Conservation (phyloP, 163 green algal species). For the Coccomyxa subellipsoidea region DNA sequence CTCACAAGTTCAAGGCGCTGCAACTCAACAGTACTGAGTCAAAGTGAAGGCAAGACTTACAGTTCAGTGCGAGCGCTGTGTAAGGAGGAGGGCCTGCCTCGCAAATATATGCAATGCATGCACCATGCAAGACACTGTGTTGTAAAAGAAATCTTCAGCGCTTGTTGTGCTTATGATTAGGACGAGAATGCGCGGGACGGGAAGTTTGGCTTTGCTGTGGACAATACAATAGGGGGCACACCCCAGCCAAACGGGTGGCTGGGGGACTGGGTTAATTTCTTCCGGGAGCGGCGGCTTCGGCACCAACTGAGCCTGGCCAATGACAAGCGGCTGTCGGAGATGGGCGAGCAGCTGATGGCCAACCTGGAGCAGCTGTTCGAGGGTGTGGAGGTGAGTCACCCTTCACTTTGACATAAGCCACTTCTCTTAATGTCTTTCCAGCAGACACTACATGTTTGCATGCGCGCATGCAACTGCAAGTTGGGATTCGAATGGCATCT, state of each 20-base stretch:
- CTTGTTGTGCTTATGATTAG: too few species aligned
- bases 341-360: slow-evolving; percentile 61
- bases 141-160: too few species aligned
- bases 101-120: too few species aligned
- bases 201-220: slow-evolving; percentile 89
- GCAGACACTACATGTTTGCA: not conserved
- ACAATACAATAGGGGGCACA: slow-evolving; percentile 93
- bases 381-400: slow-evolving; percentile 43
- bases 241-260: slow-evolving; percentile 76
- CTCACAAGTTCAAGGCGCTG: too few species aligned
- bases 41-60: too few species aligned
- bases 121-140: too few species aligned
- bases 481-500: too few species aligned
- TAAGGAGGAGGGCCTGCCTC: too few species aligned
- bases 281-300: slow-evolving; percentile 71
- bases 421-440: not conserved
- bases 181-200: slow-evolving; percentile 59
- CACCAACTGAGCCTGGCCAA: slow-evolving; percentile 75
- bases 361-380: slow-evolving; percentile 76
- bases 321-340: slow-evolving; percentile 50
- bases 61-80: too few species aligned
- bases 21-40: too few species aligned
- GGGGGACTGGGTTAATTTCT: slow-evolving; percentile 89
- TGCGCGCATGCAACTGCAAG: too few species aligned
- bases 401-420: not conserved